These are phyloP conservation scores for Ustulina deusta DNA, from an alignment of 2,329 filamentous ascomycete species.

Conservation along the genomic window DNA sequence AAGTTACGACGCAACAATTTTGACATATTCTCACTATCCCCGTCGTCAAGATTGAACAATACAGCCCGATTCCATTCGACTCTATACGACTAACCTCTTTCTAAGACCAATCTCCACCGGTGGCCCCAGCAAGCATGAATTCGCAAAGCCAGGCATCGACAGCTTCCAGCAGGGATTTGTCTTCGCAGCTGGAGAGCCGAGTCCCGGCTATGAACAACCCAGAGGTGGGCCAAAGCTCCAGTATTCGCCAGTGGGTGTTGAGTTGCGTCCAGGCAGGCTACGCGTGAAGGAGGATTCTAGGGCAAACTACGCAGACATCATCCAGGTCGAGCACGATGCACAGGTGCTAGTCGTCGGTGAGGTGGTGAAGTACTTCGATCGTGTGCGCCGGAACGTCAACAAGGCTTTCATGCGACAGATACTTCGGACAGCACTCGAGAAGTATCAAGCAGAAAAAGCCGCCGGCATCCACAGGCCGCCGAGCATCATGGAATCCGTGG, in stretches of 20 bases:
- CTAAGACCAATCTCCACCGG: slow-evolving; percentile 52
- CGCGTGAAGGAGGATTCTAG: slow-evolving; percentile 54
- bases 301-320: slow-evolving; percentile 54
- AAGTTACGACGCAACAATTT: slow-evolving; percentile 20
- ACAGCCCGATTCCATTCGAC: background rate
- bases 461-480: slow-evolving; percentile 19
- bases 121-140: slow-evolving; percentile 49
- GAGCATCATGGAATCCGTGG: slow-evolving; percentile 40
- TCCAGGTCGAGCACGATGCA: slow-evolving; percentile 53
- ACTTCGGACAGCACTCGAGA: slow-evolving; percentile 51
- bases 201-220: slow-evolving; percentile 48
- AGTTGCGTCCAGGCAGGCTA: slow-evolving; percentile 51
- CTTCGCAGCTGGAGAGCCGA: slow-evolving; percentile 52
- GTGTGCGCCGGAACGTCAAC: slow-evolving; percentile 54
- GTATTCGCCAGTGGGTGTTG: slow-evolving; percentile 53
- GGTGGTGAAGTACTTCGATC: slow-evolving; percentile 54
- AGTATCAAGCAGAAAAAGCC: slow-evolving; percentile 49
- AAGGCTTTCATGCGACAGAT: slow-evolving; percentile 55
- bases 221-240: slow-evolving; percentile 48
- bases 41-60: slow-evolving; percentile 22
- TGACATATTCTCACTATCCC: slow-evolving; percentile 5
- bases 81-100: slow-evolving; percentile 36
- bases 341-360: slow-evolving; percentile 54
- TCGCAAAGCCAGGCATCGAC: slow-evolving; percentile 55
- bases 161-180: slow-evolving; percentile 53